Evolutionary conservation across 2,329 filamentous ascomycete species (phyloP).

Genomic region (Pestalotiopsis fici): DNA sequence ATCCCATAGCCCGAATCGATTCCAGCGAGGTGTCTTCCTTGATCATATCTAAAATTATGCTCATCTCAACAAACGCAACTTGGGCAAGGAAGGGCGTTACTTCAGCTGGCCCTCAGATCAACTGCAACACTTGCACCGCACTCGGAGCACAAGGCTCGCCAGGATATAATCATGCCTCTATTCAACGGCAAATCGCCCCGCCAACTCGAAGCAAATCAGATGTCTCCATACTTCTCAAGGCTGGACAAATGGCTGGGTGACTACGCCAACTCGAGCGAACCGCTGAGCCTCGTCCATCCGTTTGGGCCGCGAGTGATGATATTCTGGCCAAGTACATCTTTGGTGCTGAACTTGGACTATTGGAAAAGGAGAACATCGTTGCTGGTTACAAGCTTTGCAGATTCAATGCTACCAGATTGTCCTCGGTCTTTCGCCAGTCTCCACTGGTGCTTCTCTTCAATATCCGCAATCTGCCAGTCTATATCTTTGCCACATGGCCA

Average conservation of each 20-base stretch:
- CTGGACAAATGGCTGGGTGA: neutral
- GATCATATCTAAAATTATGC: slow-evolving; percentile 4
- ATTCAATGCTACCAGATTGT: slow-evolving; percentile 1
- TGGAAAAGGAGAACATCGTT: neutral
- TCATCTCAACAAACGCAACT: slow-evolving; percentile 1
- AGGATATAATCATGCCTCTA: slow-evolving; percentile 1
- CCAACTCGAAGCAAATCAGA: neutral
- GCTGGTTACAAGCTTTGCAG: neutral
- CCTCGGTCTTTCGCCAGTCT: neutral
- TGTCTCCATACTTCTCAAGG: neutral
- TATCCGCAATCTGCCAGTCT: neutral
- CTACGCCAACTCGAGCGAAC: neutral
- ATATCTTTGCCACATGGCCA: neutral
- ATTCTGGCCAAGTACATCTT: slow-evolving; percentile 7
- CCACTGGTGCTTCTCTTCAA: neutral
- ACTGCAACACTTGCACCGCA: slow-evolving; percentile 1
- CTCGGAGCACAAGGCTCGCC: slow-evolving; percentile 1
- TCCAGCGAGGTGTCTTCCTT: slow-evolving; percentile 5
- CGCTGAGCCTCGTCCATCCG: slow-evolving; percentile 2
- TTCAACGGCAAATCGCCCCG: neutral
- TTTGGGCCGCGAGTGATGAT: slow-evolving; percentile 1
- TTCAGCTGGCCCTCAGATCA: slow-evolving; percentile 4
- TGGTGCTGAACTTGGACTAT: neutral
- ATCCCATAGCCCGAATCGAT: neutral
- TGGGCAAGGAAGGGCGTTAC: slow-evolving; percentile 6